Conservation (phyloP, 1,284 basidiomycete species). For the Vanrija sp. region DNA sequence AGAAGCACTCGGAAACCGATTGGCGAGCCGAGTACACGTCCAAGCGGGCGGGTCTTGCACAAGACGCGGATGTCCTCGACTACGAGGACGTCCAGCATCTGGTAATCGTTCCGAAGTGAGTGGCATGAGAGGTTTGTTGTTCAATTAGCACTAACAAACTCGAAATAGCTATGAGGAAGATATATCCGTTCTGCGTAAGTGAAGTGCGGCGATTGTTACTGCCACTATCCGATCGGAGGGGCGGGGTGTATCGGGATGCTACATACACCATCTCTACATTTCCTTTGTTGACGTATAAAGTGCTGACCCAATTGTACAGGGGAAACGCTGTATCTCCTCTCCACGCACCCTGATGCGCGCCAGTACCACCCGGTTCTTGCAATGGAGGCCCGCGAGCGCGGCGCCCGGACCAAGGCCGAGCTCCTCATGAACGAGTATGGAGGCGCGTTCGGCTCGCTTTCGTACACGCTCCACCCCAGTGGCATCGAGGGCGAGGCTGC, state of each 20-base stretch:
- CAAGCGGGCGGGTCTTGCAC: not conserved
- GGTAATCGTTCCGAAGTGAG: conserved; percentile 35
- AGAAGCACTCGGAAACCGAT: conserved; percentile 24
- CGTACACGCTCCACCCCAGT: conserved; percentile 37
- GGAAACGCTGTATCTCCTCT: conserved; percentile 40
- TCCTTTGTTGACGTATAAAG: not conserved
- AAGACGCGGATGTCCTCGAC: conserved; percentile 10
- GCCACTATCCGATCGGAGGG: not conserved
- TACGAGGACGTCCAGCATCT: conserved; percentile 33
- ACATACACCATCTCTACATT: not conserved
- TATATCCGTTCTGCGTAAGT: conserved; percentile 26
- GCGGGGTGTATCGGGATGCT: not conserved
- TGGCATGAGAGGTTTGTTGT: not conserved
- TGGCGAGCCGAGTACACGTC: conserved; percentile 18
- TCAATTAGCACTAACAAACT: not conserved
- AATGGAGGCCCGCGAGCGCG: conserved; percentile 40
- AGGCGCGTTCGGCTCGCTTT: conserved; percentile 28
- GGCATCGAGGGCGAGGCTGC: conserved; percentile 37
- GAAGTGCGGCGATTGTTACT: not conserved
- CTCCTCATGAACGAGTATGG: conserved; percentile 29
- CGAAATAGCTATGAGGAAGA: conserved; percentile 31
- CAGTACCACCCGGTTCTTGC: conserved; percentile 40
- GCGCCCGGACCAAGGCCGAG: conserved; percentile 32
- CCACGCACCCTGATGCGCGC: conserved; percentile 34
- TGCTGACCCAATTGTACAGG: not conserved